These are phyloP conservation scores for Coccomyxa sp. DNA, from an alignment of 139 green algal species.

Conservation along the genomic window DNA sequence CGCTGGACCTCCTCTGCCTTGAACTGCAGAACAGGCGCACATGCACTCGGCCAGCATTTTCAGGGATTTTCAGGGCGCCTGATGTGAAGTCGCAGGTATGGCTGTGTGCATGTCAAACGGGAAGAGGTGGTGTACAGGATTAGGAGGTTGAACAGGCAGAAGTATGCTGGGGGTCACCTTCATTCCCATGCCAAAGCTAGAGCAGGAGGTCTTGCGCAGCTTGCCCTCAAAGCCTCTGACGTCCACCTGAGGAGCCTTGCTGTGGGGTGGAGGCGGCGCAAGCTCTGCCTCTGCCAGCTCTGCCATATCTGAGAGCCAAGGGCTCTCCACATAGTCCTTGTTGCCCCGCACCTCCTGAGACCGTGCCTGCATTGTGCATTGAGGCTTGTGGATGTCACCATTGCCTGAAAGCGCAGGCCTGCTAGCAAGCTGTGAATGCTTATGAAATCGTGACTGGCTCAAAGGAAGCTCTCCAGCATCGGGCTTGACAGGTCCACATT, in stretches of 20 bases:
- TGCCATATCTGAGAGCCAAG: constrained; percentile 12
- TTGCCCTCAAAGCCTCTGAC: constrained; percentile 5
- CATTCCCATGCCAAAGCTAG: constrained; percentile 35
- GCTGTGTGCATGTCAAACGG: too few relatives aligned
- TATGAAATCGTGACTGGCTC: too few relatives aligned
- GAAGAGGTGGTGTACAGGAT: too few relatives aligned
- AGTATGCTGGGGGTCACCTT: constrained; percentile 20
- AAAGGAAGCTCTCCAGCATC: too few relatives aligned
- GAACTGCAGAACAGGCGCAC: constrained; percentile 22
- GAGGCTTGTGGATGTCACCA: too few relatives aligned
- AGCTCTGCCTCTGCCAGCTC: constrained; percentile 20
- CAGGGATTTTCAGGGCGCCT: too few relatives aligned
- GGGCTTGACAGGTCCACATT: too few relatives aligned
- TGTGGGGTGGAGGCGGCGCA: background rate
- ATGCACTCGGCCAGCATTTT: too few relatives aligned
- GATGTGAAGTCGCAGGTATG: too few relatives aligned
- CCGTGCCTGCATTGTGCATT: constrained; percentile 26
- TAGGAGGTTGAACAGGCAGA: background rate
- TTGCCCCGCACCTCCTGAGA: constrained; percentile 28
- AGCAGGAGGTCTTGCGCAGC: constrained; percentile 25
- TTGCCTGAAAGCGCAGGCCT: too few relatives aligned
- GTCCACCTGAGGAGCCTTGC: too few relatives aligned
- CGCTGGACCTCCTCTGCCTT: constrained; percentile 33
- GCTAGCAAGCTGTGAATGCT: too few relatives aligned
- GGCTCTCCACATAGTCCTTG: constrained; percentile 30